Evolutionary conservation across 225 moss, liverwort and hornwort species (phyloP), one percentile per base, ranked within the genome.

Genomic region (Asterella californica): DNA sequence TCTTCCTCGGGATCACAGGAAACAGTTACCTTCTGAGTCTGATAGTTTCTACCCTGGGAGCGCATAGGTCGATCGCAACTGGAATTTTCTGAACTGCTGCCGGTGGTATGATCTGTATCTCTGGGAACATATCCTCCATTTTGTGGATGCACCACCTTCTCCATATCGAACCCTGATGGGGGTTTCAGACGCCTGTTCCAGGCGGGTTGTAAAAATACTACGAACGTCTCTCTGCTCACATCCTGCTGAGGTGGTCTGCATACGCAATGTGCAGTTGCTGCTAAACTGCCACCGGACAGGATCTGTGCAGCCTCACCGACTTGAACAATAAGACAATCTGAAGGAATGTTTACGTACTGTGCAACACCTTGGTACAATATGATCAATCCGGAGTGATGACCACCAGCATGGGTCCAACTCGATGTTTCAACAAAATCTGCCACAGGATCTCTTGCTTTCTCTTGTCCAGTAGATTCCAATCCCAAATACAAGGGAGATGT

Each of bases 221-320:
- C 94, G 84, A 96, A 94, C 2, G 90, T 96, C 75, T 91, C 92
- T 79, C 96, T 88, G 84, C 92, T 94, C 10, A 89, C 83, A 38
- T 88, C 88, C 29, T 55, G 84, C 55, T 55, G 70, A 6, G 74
- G 60, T 70, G 94, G 88, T 62, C 89, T 86, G 73, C 72, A 52
- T 7, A 94, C 94, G 54, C 91, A 89, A 53, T 96, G 94, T 32
- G 93, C 86, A 81, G 87, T 87, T 25, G 96, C 96, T 19, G 91
- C 89, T 71, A 96, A 75, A 15, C 79, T 85, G 75, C 90, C 96
- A 42, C 88, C 89, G 0, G 94, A 90, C 6, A 91, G 85, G 59
- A 96, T 77, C 82, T 96, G 92, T 55, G 91, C 96, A 63, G 92
- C 94, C 83, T 96, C 96, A 64, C 96, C 96, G 2, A 90, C 94